Base-by-base conservation (phyloP, 345 rosid species). In the Hibiscus tridactylites region DNA sequence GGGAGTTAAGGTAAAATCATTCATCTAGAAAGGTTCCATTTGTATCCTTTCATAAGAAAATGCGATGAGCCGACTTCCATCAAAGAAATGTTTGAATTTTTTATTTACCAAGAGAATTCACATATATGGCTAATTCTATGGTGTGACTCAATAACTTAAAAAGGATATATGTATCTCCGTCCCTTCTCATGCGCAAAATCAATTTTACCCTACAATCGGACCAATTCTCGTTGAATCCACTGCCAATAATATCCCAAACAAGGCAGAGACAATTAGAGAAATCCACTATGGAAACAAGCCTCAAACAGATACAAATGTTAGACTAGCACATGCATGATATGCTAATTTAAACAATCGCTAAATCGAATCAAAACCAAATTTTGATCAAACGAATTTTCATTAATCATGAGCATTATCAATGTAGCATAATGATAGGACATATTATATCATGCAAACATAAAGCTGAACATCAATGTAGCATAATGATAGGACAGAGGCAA, bases 111-210 rank as follows among this genome's bases (percentile, higher is more conserved):
- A 17, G 26, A 35, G 49, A 59, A 59, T 29, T 21, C 12, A 17
- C 21, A 6, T 5, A 31, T 21, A 21, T 21, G 44, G 67, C 46
- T n/a, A 42, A 62, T 2, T 33, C 31, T 19, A 44, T 11, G 52
- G 12, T 56, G 12, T 47, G 16, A 26, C 6, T 24, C 3, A 57
- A 54, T 65, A 61, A 39, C 10, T 39, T 39, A 35, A 39, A 39
- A 82, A 86, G 90, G 90, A 86, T 86, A 84, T 86, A 82, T 81
- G 79, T 75, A 73, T 71, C 83, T 82, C 76, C 83, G 76, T 71
- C 89, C 90, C 79, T 81, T 84, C 77, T 80, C 85, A 63, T 78
- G 81, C 50, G 85, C 83, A 11, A 64, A 80, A 58, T 79, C 75
- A 24, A 84, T 72, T 39, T 29, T 73, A 12, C 69, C 59, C 75